Conservation (phyloP, 2,329 filamentous ascomycete genomes). For the Colletotrichum caudatum region DNA sequence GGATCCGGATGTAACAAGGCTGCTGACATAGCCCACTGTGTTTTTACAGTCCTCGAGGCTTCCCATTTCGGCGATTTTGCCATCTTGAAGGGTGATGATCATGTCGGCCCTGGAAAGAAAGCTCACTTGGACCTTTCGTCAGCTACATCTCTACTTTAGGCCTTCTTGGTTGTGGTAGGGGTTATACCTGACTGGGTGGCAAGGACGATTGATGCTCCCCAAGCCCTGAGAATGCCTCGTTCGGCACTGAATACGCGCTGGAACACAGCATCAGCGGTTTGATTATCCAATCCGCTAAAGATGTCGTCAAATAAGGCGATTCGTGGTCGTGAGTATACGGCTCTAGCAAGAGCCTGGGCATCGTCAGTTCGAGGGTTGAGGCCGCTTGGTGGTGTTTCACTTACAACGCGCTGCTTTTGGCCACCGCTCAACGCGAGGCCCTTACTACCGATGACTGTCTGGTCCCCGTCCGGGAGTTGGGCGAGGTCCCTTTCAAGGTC, state of each 20-base stretch:
- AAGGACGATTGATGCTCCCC: conserved; percentile 52
- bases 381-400: not conserved
- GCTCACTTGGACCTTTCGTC: conserved; percentile 15
- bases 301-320: conserved; percentile 54
- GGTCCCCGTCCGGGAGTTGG: conserved; percentile 52
- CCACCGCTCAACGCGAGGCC: conserved; percentile 61
- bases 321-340: conserved; percentile 51
- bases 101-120: conserved; percentile 52
- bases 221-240: conserved; percentile 47
- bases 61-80: conserved; percentile 52
- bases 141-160: not conserved
- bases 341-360: conserved; percentile 52
- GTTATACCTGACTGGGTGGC: conserved; percentile 51
- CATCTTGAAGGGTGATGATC: conserved; percentile 50
- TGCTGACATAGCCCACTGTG: conserved; percentile 50
- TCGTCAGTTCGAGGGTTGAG: conserved; percentile 2
- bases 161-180: not conserved
- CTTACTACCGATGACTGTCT: conserved; percentile 58
- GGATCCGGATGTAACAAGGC: conserved; percentile 42
- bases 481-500: conserved; percentile 51
- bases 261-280: conserved; percentile 51
- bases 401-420: conserved; percentile 58
- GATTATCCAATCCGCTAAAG: conserved; percentile 53
- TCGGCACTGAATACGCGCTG: conserved; percentile 45
- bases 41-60: conserved; percentile 50